Conservation (phyloP, 192 early-diverging fungal species). For the Entophlyctis luteolus region DNA sequence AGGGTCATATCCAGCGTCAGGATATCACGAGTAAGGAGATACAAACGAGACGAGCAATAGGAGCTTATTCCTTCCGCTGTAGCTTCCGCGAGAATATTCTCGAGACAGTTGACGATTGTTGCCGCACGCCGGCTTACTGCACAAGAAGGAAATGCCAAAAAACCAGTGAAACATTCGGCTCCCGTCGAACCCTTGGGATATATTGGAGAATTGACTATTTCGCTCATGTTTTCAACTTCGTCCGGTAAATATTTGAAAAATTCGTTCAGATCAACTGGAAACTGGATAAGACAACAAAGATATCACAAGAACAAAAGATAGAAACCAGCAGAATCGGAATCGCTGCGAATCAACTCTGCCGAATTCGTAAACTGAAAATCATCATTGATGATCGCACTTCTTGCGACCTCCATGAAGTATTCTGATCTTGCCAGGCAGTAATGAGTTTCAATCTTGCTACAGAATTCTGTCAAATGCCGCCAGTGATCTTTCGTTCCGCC, state of each 20-base stretch:
- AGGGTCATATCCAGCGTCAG: conserved; percentile 11
- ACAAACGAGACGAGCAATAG: conserved; percentile 17
- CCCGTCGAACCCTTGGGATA: conserved; percentile 11
- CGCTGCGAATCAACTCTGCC: background rate
- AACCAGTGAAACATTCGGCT: background rate
- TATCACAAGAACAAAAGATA: background rate
- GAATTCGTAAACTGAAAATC: conserved; percentile 11
- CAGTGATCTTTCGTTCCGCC: background rate
- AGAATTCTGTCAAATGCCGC: conserved; percentile 17
- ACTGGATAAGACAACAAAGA: background rate
- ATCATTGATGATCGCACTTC: background rate
- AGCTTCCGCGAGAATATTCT: conserved; percentile 1
- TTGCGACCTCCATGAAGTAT: background rate
- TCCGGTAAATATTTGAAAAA: background rate
- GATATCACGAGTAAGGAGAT: conserved; percentile 13
- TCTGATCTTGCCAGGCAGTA: conserved; percentile 14
- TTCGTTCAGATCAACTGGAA: background rate
- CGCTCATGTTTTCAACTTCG: background rate
- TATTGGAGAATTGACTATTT: background rate
- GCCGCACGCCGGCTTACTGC: background rate
- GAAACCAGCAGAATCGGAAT: background rate
- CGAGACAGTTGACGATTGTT: background rate
- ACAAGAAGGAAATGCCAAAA: background rate
- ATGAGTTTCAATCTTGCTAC: conserved; percentile 7
- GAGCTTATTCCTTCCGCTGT: conserved; percentile 1